phyloP scores from a whole-genome alignment of 495 filamentous ascomycete species.

The Glutinoglossum americanum region DNA sequence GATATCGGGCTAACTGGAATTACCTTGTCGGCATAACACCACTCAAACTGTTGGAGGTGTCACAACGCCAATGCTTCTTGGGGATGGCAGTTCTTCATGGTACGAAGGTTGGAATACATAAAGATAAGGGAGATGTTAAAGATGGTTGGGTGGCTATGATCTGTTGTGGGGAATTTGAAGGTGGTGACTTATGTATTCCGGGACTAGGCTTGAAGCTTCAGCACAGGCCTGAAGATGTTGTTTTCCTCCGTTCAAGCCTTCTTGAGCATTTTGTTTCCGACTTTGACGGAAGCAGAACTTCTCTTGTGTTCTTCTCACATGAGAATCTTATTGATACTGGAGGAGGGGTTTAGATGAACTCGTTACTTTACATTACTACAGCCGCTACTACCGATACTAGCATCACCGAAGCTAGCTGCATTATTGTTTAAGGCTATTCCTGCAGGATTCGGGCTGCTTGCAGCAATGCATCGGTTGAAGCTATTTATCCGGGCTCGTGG shows the following conservation, averaged over 20 bases:
- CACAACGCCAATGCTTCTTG: slow-evolving; percentile 2
- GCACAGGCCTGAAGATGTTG: neutral
- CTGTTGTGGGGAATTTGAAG: slow-evolving; percentile 1
- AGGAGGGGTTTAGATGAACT: neutral
- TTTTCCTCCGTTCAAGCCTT: slow-evolving; percentile 1
- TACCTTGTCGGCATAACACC: slow-evolving; percentile 1
- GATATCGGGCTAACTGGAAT: slow-evolving; percentile 2
- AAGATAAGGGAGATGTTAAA: slow-evolving; percentile 2
- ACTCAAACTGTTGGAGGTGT: neutral
- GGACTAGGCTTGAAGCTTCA: neutral
- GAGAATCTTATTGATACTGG: slow-evolving; percentile 1
- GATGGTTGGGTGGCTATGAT: slow-evolving; percentile 2
- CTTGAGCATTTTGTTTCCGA: slow-evolving; percentile 1
- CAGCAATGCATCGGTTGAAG: too few species aligned
- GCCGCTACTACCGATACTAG: neutral
- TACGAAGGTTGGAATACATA: neutral
- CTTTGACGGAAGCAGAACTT: neutral
- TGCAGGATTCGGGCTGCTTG: neutral
- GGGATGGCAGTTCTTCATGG: neutral
- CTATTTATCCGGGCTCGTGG: neutral
- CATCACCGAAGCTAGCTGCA: neutral
- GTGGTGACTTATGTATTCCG: neutral
- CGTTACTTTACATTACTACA: neutral
- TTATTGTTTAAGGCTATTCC: neutral
- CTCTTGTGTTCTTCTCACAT: slow-evolving; percentile 1